Evolutionary conservation across 495 filamentous ascomycete species (phyloP).

Genomic region (Xylaria telfairii): DNA sequence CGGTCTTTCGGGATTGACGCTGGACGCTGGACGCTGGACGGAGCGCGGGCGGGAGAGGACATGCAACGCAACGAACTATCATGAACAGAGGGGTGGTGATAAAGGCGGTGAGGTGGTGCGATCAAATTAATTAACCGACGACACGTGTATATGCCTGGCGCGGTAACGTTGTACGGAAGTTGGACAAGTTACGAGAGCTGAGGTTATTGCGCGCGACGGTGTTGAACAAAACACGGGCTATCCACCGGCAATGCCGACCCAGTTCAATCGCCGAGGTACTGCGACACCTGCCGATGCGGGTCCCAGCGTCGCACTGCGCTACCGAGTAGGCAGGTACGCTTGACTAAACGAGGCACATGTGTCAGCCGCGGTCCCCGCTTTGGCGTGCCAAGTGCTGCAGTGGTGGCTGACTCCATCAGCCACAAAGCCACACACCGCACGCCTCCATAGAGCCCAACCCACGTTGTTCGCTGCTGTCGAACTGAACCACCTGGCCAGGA

Average conservation of each 20-base stretch:
- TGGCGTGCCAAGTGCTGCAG: slow-evolving; percentile 5
- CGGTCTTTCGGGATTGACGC: neutral
- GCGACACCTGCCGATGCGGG: neutral
- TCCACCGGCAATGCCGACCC: slow-evolving; percentile 8
- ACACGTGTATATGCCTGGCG: neutral
- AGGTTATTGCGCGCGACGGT: neutral
- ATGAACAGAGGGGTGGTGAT: neutral
- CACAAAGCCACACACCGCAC: slow-evolving; percentile 11
- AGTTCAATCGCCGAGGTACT: slow-evolving; percentile 3
- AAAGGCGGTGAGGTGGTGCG: neutral
- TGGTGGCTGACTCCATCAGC: slow-evolving; percentile 5
- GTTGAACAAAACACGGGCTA: neutral
- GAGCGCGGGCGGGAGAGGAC: neutral
- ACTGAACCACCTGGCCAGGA: neutral
- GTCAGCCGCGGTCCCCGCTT: neutral
- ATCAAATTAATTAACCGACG: neutral
- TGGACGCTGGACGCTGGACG: no score
- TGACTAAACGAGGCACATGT: neutral
- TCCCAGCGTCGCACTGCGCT: neutral
- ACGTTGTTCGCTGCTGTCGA: neutral
- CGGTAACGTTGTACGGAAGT: neutral
- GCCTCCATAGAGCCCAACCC: neutral
- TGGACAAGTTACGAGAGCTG: neutral
- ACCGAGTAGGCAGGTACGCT: slow-evolving; percentile 1
- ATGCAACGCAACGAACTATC: neutral